Evolutionary conservation across 2,329 filamentous ascomycete genomes (phyloP).

Genomic region (Fusarium sp.): DNA sequence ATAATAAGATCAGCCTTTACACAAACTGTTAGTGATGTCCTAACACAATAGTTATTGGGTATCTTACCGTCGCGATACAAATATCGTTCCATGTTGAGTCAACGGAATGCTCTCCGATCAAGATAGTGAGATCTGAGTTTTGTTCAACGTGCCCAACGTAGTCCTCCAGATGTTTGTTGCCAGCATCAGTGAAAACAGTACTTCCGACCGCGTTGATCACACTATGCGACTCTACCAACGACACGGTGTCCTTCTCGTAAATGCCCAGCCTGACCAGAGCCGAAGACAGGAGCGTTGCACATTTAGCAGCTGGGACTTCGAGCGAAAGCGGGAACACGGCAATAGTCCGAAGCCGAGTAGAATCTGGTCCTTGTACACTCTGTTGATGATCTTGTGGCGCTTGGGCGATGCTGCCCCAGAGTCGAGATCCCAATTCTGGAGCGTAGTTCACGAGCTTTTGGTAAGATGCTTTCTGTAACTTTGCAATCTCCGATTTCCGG

Average conservation of each 20-base stretch:
- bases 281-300: not conserved
- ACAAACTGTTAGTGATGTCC: too few relatives aligned
- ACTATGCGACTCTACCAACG: not conserved
- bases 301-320: not conserved
- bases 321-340: not conserved
- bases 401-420: not conserved
- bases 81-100: not conserved
- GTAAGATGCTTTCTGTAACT: not conserved
- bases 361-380: not conserved
- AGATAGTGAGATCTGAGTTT: not conserved
- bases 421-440: not conserved
- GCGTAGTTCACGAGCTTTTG: not conserved
- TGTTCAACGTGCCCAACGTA: not conserved
- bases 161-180: not conserved
- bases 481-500: not conserved
- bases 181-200: not conserved
- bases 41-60: accelerated
- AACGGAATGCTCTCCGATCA: not conserved
- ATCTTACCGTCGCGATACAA: not conserved
- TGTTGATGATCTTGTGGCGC: not conserved
- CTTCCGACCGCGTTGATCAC: not conserved
- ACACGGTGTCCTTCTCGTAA: not conserved
- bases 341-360: not conserved
- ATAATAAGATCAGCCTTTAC: not conserved
- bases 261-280: not conserved